Evolutionary conservation across 2,329 filamentous ascomycete genomes (phyloP), one percentile per base, ranked within the genome.

Genomic region (Beauveria brongniartii): DNA sequence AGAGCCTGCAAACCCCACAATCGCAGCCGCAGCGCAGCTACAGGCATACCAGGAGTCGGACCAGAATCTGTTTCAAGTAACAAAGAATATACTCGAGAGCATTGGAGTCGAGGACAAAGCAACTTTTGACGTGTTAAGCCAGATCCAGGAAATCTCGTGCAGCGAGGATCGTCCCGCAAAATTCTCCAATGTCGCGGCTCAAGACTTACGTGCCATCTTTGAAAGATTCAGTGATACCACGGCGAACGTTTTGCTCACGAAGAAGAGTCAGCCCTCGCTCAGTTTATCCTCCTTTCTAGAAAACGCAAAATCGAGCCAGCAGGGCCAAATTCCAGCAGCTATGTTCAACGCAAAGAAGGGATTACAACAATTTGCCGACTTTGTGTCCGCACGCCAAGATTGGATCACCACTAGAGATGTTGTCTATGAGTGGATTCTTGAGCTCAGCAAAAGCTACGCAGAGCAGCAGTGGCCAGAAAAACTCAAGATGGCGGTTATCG

Each of bases 281-380:
- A 82, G 82, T 9, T 74, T 86, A 18, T 83, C 81, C 1, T 84
- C 83, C 4, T 87, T 88, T 65, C 75, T 88, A 4, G 85, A 88
- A 65, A 83, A 87, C 66, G 80, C 83, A 1, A 86, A 86, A 64
- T 75, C 80, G 0, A 78, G 78, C 3, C 77, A 81, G 0, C 79
- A 83, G 65, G 78, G 81, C 55, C 73, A 77, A 24, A 72, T 73
- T 1, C 76, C 75, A n/a, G 76, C 74, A 3, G 74, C 78, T 0
- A 65, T 69, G 0, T 84, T 86, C 63, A 76, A 83, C 22, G 82
- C 85, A 59, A 72, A 74, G 1, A 77, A 76, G 47, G 82, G 82
- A 0, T 70, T 89, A 5, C 72, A 72, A 30, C 65, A 72, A 0
- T 88, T 88, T 66, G 78, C 81, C 1, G 71, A 75, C 26, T 74